Percentiles rank a stretch among this genome's conserved stretches.
Evolutionary conservation across 495 filamentous ascomycete genomes (phyloP).

Genomic region (Xylaria scruposa): DNA sequence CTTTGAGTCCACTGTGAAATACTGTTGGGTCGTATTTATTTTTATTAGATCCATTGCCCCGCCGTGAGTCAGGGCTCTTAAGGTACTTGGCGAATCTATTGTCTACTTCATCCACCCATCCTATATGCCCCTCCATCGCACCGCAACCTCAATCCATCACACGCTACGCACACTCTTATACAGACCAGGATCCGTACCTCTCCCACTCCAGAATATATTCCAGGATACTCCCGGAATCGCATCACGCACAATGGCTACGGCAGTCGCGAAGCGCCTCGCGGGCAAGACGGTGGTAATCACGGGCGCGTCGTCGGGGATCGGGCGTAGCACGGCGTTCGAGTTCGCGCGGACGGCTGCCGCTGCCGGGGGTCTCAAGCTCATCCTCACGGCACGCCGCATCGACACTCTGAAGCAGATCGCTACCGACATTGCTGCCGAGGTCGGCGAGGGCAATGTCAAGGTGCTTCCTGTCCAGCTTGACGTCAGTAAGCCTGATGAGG

Average conservation of each 20-base stretch:
- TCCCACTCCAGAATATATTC: background rate
- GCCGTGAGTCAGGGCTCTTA: background rate
- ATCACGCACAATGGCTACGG: conserved; percentile 63
- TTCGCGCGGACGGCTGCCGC: conserved; percentile 87
- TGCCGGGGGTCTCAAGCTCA: conserved; percentile 77
- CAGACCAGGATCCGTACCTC: conserved; percentile 1
- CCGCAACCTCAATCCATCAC: background rate
- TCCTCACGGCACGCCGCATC: conserved; percentile 84
- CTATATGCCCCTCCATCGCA: conserved; percentile 27
- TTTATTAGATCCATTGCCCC: background rate
- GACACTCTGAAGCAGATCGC: conserved; percentile 80
- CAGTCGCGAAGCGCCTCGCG: conserved; percentile 83
- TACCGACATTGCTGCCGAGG: conserved; percentile 76
- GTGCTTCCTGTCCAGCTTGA: conserved; percentile 85
- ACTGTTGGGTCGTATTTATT: background rate
- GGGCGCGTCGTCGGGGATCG: conserved; percentile 93
- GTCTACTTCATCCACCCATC: background rate
- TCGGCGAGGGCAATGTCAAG: conserved; percentile 75
- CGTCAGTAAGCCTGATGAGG: conserved; percentile 79
- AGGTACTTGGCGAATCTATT: background rate
- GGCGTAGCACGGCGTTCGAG: conserved; percentile 82
- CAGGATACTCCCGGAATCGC: background rate
- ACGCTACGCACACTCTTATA: conserved; percentile 20
- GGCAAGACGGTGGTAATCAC: conserved; percentile 96
- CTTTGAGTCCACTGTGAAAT: background rate